phyloP scores from a whole-genome alignment of 805 yeast species.

The Yamadazyma phyllophila region DNA sequence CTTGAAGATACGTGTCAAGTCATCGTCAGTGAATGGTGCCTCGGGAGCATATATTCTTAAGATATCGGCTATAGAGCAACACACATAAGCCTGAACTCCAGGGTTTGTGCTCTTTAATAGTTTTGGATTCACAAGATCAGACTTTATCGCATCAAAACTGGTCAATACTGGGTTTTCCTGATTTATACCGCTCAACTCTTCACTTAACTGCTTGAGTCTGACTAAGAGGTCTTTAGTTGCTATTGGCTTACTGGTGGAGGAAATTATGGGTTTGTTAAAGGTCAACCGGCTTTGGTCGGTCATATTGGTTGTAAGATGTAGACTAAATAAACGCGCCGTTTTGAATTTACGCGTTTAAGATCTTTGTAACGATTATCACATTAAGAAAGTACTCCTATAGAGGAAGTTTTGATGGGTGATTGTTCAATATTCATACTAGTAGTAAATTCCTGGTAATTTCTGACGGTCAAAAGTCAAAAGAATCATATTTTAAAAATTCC shows the following conservation, averaged over 20 bases:
- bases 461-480: too few relatives aligned
- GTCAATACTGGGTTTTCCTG: slow-evolving; percentile 47
- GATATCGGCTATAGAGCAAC: slow-evolving; percentile 76
- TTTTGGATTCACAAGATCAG: slow-evolving; percentile 56
- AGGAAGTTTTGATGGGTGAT: too few relatives aligned
- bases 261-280: slow-evolving; percentile 42
- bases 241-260: slow-evolving; percentile 57
- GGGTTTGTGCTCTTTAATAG: slow-evolving; percentile 57
- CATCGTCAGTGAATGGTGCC: slow-evolving; percentile 74
- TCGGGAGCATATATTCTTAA: slow-evolving; percentile 82
- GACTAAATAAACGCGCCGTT: neutral
- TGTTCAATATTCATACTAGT: too few relatives aligned
- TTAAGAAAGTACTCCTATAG: too few relatives aligned
- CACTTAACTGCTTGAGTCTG: slow-evolving; percentile 56
- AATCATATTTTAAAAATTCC: too few relatives aligned
- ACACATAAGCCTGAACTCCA: slow-evolving; percentile 67
- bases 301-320: neutral
- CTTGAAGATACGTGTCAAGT: slow-evolving; percentile 63
- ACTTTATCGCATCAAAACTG: slow-evolving; percentile 42
- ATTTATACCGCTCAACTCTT: slow-evolving; percentile 57
- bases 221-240: slow-evolving; percentile 58
- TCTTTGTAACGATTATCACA: too few relatives aligned
- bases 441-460: too few relatives aligned
- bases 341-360: neutral
- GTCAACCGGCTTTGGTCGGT: neutral